Evolutionary conservation across 306 rosid genomes (phyloP).

Genomic region (Fragaria nilgerrensis): DNA sequence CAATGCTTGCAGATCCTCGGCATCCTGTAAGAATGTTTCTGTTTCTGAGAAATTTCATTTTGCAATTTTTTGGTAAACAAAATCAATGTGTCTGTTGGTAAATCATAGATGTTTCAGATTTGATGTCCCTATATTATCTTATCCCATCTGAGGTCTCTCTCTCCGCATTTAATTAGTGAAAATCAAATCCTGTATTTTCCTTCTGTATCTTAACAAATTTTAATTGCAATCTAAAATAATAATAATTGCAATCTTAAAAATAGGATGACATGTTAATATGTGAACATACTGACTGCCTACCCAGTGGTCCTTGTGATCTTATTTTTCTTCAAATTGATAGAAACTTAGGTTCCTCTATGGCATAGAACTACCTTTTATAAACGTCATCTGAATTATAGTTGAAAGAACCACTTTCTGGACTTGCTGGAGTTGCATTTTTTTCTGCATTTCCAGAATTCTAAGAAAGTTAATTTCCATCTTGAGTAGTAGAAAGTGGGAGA

Average conservation of each 20-base stretch:
- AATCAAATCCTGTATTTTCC: no score
- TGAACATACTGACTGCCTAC: not conserved
- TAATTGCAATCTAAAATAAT: no score
- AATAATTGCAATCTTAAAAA: no score
- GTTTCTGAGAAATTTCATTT: not conserved
- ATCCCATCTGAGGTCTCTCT: not conserved
- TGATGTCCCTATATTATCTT: not conserved
- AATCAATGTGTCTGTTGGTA: not conserved
- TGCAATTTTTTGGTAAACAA: not conserved
- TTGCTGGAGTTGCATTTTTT: not conserved
- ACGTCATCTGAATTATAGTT: not conserved
- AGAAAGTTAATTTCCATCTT: not conserved
- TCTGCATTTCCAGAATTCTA: not conserved
- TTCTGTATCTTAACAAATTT: no score
- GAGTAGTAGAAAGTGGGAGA: not conserved
- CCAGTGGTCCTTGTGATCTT: not conserved
- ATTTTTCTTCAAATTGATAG: not conserved
- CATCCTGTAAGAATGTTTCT: conserved; percentile 67
- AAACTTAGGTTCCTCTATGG: not conserved
- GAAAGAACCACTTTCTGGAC: not conserved
- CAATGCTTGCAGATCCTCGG: conserved; percentile 93
- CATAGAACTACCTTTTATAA: not conserved
- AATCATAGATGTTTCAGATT: not conserved
- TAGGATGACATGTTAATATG: not conserved
- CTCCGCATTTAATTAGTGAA: not conserved